Percentiles rank a stretch among this genome's conserved stretches.
Conservation (phyloP, 768 basidiomycete genomes). For the Boletus rubropictus region DNA sequence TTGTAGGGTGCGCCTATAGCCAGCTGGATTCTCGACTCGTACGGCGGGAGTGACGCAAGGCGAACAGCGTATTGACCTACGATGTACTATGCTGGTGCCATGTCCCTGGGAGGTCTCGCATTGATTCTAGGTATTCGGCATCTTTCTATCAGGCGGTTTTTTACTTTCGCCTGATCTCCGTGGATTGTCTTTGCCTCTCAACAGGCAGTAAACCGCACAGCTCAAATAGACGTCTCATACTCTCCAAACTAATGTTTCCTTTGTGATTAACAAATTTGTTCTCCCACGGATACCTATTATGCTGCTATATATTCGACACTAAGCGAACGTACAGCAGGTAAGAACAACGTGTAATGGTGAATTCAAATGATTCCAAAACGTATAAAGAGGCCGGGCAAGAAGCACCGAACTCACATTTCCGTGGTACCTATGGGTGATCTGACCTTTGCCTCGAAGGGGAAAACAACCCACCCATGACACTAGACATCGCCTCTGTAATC, state of each 20-base stretch:
- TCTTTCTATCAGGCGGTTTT: constrained; percentile 5
- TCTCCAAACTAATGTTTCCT: background rate
- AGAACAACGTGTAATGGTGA: background rate
- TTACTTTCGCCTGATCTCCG: constrained; percentile 11
- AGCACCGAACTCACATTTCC: background rate
- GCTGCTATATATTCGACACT: background rate
- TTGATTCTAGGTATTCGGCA: constrained; percentile 15
- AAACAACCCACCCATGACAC: constrained; percentile 74
- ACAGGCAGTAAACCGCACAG: background rate
- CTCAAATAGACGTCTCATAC: background rate
- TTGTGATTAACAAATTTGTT: background rate
- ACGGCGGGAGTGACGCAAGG: constrained; percentile 20
- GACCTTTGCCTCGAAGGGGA: constrained; percentile 36
- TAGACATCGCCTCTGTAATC: constrained; percentile 72
- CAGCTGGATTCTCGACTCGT: constrained; percentile 24
- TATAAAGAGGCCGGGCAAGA: background rate
- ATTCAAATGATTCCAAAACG: background rate
- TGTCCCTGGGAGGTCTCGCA: constrained; percentile 22
- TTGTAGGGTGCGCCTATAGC: constrained; percentile 28
- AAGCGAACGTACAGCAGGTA: background rate
- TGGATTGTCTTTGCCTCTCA: background rate
- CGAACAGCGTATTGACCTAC: constrained; percentile 25
- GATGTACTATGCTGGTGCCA: constrained; percentile 28
- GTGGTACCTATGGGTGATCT: constrained; percentile 21
- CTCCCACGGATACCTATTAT: background rate